These are phyloP conservation scores for Penicillium sp. DNA, from an alignment of 2,329 filamentous ascomycete genomes.

Conservation along the genomic window DNA sequence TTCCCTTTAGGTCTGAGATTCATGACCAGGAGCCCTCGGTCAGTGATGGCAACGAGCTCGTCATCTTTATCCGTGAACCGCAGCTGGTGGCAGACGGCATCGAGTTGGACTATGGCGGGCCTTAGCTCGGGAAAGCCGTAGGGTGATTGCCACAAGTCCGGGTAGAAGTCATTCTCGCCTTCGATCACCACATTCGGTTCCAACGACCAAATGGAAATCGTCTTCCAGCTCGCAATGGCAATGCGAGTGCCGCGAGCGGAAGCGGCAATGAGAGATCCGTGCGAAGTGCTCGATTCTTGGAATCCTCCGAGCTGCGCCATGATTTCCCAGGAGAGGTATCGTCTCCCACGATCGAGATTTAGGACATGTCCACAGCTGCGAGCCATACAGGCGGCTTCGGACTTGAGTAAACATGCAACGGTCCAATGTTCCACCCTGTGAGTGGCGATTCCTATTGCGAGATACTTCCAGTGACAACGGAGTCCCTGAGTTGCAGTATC, in stretches of 20 bases:
- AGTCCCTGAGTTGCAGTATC: slow-evolving; percentile 6
- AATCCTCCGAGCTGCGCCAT: slow-evolving; percentile 38
- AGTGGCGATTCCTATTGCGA: slow-evolving; percentile 38
- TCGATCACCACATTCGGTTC: slow-evolving; percentile 36
- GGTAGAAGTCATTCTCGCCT: slow-evolving; percentile 33
- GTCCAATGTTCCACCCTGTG: slow-evolving; percentile 33
- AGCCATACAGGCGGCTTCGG: slow-evolving; percentile 28
- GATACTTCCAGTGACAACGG: slow-evolving; percentile 38
- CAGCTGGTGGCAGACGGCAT: slow-evolving; percentile 39
- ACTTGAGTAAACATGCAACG: slow-evolving; percentile 37
- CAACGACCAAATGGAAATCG: slow-evolving; percentile 40
- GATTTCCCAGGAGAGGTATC: slow-evolving; percentile 35
- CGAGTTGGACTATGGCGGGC: slow-evolving; percentile 32
- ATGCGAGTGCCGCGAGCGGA: slow-evolving; percentile 37
- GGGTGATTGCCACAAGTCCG: slow-evolving; percentile 22
- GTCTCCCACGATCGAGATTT: slow-evolving; percentile 40
- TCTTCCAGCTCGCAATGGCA: slow-evolving; percentile 42
- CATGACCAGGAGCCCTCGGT: slow-evolving; percentile 40
- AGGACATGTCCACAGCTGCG: slow-evolving; percentile 31
- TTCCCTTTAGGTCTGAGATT: slow-evolving; percentile 30
- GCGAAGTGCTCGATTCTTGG: slow-evolving; percentile 31
- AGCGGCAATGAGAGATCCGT: slow-evolving; percentile 38
- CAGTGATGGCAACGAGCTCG: slow-evolving; percentile 40
- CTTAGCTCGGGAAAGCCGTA: slow-evolving; percentile 27
- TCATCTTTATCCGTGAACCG: slow-evolving; percentile 35